These are phyloP conservation scores for Paramecium pentaurelia DNA, from an alignment of 73 alveolate species.

Conservation along the genomic window DNA sequence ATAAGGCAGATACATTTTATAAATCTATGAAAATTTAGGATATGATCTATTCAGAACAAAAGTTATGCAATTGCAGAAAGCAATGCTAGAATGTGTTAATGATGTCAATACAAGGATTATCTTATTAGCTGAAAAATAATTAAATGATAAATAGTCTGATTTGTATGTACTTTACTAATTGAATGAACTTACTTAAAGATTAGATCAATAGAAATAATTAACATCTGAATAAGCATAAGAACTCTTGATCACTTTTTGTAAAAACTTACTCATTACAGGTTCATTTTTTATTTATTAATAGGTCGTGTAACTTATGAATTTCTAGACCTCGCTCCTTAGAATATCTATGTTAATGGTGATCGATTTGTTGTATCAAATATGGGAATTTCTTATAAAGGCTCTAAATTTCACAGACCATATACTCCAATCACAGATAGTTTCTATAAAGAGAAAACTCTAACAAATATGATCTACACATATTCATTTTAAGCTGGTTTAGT, in stretches of 20 bases:
- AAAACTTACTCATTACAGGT: not conserved
- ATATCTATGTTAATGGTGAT: not conserved
- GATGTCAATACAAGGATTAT: not conserved
- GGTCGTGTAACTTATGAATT: slow-evolving; percentile 15
- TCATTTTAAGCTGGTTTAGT: slow-evolving; percentile 37
- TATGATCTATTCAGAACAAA: not conserved
- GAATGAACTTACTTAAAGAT: not conserved
- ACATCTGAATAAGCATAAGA: not conserved
- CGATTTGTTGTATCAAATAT: not conserved
- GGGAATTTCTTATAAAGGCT: slow-evolving; percentile 5
- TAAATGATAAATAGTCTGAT: slow-evolving; percentile 30
- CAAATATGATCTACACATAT: not conserved
- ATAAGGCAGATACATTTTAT: not conserved
- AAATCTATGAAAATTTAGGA: slow-evolving; percentile 6
- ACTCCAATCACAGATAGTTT: not conserved
- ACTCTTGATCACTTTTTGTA: not conserved
- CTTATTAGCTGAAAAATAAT: not conserved
- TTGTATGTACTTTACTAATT: not conserved
- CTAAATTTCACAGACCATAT: slow-evolving; percentile 22
- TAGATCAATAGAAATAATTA: not conserved
- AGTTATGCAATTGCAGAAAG: not conserved
- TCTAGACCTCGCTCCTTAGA: slow-evolving; percentile 16
- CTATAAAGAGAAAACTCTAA: not conserved
- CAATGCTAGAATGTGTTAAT: not conserved
- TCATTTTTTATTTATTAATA: not conserved